Evolutionary conservation across 352 stramenopile genomes (phyloP), one percentile per base, ranked within the genome.

Genomic region (Pythium rhizo-oryzae): DNA sequence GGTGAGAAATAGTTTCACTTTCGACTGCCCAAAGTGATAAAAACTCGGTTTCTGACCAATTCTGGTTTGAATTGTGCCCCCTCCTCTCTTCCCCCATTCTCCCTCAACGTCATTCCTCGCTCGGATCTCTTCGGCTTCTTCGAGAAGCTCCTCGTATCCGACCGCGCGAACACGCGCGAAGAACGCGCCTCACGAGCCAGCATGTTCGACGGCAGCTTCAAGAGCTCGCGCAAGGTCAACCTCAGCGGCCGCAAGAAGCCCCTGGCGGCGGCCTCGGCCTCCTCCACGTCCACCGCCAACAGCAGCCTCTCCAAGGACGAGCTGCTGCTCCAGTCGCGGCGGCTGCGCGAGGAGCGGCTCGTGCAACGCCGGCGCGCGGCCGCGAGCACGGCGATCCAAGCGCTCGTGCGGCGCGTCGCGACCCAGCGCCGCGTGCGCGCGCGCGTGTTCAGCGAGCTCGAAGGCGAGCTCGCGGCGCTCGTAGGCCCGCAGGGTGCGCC

Each of bases 161-260:
- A 11, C 35, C 8, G 35, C 12, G 12, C 8, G 41, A 30, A 43
- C 9, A 43, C 51, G 3, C 9, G 24, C 8, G 11, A 21, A 56
- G 30, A 64, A 64, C 44, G 8, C 8, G 11, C n/a, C n/a, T n/a
- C 3, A 43, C 21, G 35, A 11, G 4, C 33, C 19, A 66, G 8
- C 49, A 92, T 92, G 84, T 92, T 92, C 49, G 84, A 92, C 61
- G 84, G 84, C 24, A 86, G 75, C 64, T 90, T 92, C 72, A 89
- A 89, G 69, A 59, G 75, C n/a, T 59, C 80, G 35, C 81, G 84
- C 24, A 89, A 87, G 54, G 82, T 92, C 35, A 90, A 89, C 62
- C 65, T 92, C 51, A 90, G 84, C 64, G 84, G 84, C 11, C 76
- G 84, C 4, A 80, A 83, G 56, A 81, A 80, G 51, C 71, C 69